Evolutionary conservation across 345 rosid genomes (phyloP).

Genomic region (Arabis hirsuta): DNA sequence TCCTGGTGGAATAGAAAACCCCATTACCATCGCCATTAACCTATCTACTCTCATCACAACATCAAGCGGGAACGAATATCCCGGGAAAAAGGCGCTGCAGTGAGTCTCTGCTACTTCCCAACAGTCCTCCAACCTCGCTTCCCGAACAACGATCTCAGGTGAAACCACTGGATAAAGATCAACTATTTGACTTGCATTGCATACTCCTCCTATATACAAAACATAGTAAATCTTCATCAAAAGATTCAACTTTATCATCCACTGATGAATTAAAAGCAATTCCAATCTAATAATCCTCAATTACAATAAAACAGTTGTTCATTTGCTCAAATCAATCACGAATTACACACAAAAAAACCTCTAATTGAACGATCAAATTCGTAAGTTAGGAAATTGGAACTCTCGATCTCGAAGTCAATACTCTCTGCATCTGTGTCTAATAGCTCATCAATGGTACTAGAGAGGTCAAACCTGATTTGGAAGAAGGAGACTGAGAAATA

Average conservation of each 20-base stretch:
- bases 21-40: constrained; percentile 74
- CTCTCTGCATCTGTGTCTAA: neutral
- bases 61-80: constrained; percentile 82
- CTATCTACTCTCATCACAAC: constrained; percentile 78
- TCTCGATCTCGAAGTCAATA: neutral
- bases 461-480: constrained; percentile 54
- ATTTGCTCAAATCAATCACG: neutral
- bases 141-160: constrained; percentile 85
- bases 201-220: constrained; percentile 62
- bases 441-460: neutral
- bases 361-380: neutral
- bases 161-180: constrained; percentile 71
- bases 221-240: constrained; percentile 10
- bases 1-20: constrained; percentile 72
- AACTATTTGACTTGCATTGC: constrained; percentile 82
- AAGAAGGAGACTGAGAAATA: constrained; percentile 35
- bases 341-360: neutral
- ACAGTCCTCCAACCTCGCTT: constrained; percentile 89
- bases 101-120: constrained; percentile 99
- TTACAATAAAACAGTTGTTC: neutral
- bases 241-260: constrained; percentile 6
- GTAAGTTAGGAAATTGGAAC: too few species aligned
- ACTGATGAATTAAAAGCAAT: neutral
- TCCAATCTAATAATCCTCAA: neutral
- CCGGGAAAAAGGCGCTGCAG: constrained; percentile 89